Evolutionary conservation across 768 basidiomycete genomes (phyloP).

Genomic region (Exsudoporus frostii): DNA sequence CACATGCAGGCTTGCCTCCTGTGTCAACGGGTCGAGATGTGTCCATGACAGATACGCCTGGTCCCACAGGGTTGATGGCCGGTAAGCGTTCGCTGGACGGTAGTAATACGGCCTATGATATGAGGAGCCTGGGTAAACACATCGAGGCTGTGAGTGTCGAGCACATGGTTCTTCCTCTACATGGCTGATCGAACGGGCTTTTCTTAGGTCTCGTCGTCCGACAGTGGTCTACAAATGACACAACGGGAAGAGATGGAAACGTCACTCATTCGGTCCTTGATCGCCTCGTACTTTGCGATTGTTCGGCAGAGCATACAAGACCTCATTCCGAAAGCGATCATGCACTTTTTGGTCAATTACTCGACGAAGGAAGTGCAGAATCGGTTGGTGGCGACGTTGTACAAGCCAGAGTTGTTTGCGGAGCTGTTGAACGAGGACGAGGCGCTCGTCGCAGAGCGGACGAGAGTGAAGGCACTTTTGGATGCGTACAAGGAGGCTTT

Average conservation of each 20-base stretch:
- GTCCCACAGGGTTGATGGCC: conserved; percentile 62
- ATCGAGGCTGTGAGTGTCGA: conserved; percentile 83
- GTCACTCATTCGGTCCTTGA: conserved; percentile 88
- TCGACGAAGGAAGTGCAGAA: conserved; percentile 98
- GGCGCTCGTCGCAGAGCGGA: conserved; percentile 87
- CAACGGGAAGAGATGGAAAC: conserved; percentile 96
- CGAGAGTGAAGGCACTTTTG: conserved; percentile 88
- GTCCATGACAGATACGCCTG: conserved; percentile 48
- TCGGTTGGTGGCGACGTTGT: conserved; percentile 87
- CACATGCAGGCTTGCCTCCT: conserved; percentile 27
- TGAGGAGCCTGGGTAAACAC: conserved; percentile 97
- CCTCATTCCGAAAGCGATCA: conserved; percentile 94
- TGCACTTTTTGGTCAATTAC: conserved; percentile 96
- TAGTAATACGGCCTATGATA: conserved; percentile 87
- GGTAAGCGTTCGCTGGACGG: conserved; percentile 67
- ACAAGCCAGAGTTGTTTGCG: conserved; percentile 90
- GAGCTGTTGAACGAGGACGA: conserved; percentile 96
- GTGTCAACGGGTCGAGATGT: conserved; percentile 63
- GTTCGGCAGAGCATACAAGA: conserved; percentile 97
- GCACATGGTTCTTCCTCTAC: background rate
- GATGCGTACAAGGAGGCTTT: conserved; percentile 97
- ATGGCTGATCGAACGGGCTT: conserved; percentile 4
- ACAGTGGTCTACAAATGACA: conserved; percentile 61
- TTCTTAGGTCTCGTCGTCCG: conserved; percentile 52
- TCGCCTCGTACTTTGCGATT: conserved; percentile 93